A percentile compares a stretch with the other conserved stretches of the same genome.
Conservation (phyloP, 805 yeast genomes). For the Schwanniomyces occidentalis region DNA sequence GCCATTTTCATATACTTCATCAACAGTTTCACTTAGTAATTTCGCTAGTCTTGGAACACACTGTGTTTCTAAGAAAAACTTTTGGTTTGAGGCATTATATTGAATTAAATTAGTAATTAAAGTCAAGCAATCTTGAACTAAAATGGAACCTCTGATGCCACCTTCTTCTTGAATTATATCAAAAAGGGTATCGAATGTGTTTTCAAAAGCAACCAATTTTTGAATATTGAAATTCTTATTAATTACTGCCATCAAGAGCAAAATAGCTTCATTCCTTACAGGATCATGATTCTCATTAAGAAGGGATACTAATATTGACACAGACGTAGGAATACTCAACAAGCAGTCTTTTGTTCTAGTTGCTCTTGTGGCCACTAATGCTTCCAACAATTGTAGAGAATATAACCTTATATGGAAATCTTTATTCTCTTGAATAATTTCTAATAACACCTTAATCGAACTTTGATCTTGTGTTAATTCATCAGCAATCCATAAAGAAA, state of each 20-base stretch:
- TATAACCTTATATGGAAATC: constrained; percentile 82
- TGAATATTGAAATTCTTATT: constrained; percentile 84
- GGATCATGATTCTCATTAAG: constrained; percentile 63
- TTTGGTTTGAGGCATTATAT: constrained; percentile 89
- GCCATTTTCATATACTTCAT: constrained; percentile 31
- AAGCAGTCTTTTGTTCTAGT: constrained; percentile 71
- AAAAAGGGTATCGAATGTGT: constrained; percentile 81
- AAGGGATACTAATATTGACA: constrained; percentile 67
- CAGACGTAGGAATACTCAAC: constrained; percentile 72
- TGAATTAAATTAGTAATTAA: constrained; percentile 69
- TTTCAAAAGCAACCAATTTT: constrained; percentile 91
- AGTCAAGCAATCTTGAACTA: constrained; percentile 88
- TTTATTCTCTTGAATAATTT: constrained; percentile 47
- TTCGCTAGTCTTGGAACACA: constrained; percentile 66
- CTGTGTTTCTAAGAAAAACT: constrained; percentile 80
- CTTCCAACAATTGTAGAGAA: constrained; percentile 80
- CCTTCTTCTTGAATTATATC: constrained; percentile 84
- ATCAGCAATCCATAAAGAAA: constrained; percentile 93
- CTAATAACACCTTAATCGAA: constrained; percentile 27
- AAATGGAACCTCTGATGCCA: constrained; percentile 81
- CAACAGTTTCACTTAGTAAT: constrained; percentile 62
- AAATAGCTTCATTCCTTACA: constrained; percentile 81
- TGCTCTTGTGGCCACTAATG: constrained; percentile 77
- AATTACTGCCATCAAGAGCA: constrained; percentile 80
- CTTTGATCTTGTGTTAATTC: constrained; percentile 66